Conservation (phyloP, 2,329 filamentous ascomycete species). For the Reticulascus tulasneorum region DNA sequence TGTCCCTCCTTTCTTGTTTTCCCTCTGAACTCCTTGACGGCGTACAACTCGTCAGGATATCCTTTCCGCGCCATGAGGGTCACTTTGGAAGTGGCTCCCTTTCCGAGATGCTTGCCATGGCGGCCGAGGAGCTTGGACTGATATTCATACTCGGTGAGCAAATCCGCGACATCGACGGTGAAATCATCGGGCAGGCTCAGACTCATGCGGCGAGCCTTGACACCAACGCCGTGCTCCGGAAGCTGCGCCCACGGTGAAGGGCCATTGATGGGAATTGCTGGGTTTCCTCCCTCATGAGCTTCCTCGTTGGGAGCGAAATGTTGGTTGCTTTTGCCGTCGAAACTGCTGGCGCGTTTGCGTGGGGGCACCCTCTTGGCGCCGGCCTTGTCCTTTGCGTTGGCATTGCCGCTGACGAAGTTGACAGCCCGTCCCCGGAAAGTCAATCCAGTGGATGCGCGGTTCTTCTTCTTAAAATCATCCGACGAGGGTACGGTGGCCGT, state of each 20-base stretch:
- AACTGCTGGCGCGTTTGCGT: conserved; percentile 44
- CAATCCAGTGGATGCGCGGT: conserved; percentile 47
- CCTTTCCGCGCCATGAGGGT: conserved; percentile 74
- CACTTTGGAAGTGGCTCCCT: conserved; percentile 79
- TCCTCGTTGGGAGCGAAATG: conserved; percentile 14
- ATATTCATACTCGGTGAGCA: conserved; percentile 67
- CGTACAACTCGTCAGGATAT: conserved; percentile 62
- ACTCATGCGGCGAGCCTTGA: conserved; percentile 76
- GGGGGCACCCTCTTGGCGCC: conserved; percentile 18
- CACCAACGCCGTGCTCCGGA: conserved; percentile 66
- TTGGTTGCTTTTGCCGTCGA: conserved; percentile 33
- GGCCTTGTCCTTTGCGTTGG: conserved; percentile 20
- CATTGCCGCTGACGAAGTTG: conserved; percentile 38
- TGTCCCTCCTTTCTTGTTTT: conserved; percentile 66
- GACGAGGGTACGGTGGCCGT: conserved; percentile 34
- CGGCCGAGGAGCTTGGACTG: conserved; percentile 67
- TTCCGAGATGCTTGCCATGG: conserved; percentile 72
- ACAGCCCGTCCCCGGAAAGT: conserved; percentile 43
- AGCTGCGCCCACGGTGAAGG: conserved; percentile 55
- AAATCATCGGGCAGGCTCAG: conserved; percentile 71
- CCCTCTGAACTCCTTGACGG: conserved; percentile 82
- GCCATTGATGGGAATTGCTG: conserved; percentile 29
- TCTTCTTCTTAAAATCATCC: conserved; percentile 47
- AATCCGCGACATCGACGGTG: conserved; percentile 64
- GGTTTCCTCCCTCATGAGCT: conserved; percentile 19